Percentiles rank a stretch among this genome's conserved stretches.
phyloP scores from a whole-genome alignment of 108 stramenopile species.

The Fistulifera solaris region DNA sequence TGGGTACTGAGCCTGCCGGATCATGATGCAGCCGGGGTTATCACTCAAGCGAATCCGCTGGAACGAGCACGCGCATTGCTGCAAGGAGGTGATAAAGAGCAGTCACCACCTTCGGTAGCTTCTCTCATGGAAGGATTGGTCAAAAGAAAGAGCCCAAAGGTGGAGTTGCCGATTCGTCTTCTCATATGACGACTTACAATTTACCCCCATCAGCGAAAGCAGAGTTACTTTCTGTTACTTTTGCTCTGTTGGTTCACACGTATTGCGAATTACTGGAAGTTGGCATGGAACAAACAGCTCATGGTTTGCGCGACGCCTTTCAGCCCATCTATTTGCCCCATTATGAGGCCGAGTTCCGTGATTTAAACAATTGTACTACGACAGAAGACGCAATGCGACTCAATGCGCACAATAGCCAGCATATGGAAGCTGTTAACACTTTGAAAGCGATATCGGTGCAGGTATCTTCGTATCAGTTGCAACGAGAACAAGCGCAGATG shows the following conservation, averaged over 20 bases:
- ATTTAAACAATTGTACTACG: constrained; percentile 51
- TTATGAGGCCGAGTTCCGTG: constrained; percentile 47
- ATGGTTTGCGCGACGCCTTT: constrained; percentile 59
- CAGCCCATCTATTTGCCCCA: constrained; percentile 62
- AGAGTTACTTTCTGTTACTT: constrained; percentile 75
- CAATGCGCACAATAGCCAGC: constrained; percentile 40
- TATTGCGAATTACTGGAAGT: constrained; percentile 79
- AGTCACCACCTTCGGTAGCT: constrained; percentile 7
- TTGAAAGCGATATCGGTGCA: constrained; percentile 33
- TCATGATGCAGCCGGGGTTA: constrained; percentile 21
- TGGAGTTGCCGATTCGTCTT: background rate
- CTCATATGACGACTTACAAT: constrained; percentile 2
- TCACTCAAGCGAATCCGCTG: constrained; percentile 3
- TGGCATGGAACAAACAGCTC: constrained; percentile 69
- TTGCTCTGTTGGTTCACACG: constrained; percentile 79
- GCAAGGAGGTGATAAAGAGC: background rate
- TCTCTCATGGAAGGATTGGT: constrained; percentile 6
- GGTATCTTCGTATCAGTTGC: constrained; percentile 26
- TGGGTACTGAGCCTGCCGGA: constrained; percentile 84
- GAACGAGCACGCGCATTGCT: constrained; percentile 3
- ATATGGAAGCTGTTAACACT: constrained; percentile 32
- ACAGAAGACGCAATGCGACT: constrained; percentile 61
- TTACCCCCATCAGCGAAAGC: constrained; percentile 68
- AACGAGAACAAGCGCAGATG: constrained; percentile 15
- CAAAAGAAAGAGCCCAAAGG: background rate